Conservation (phyloP, 2,329 filamentous ascomycete species). For the Nemania abortiva region DNA sequence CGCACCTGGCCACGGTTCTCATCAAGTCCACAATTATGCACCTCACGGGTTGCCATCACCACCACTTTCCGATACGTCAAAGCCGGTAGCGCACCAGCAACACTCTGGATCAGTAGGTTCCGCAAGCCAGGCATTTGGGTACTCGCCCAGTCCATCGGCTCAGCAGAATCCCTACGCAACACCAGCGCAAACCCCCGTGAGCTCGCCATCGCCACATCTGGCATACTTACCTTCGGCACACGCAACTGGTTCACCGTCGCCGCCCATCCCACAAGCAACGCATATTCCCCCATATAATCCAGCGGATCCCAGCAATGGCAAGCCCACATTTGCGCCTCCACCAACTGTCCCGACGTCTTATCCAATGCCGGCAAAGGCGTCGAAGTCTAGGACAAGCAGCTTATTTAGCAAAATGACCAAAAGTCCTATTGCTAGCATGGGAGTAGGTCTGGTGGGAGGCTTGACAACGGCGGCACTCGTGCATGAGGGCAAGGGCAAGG, state of each 20-base stretch:
- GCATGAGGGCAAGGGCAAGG: slow-evolving; percentile 37
- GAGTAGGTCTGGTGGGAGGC: slow-evolving; percentile 30
- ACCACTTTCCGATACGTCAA: slow-evolving; percentile 17
- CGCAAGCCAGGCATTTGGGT: slow-evolving; percentile 9
- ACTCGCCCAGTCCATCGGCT: not conserved
- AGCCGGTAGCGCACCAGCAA: slow-evolving; percentile 14
- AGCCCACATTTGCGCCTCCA: slow-evolving; percentile 28
- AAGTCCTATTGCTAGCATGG: slow-evolving; percentile 23
- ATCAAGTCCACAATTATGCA: slow-evolving; percentile 23
- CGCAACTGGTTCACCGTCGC: not conserved
- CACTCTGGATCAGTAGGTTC: slow-evolving; percentile 17
- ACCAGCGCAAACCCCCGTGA: slow-evolving; percentile 33
- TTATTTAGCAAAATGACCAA: slow-evolving; percentile 38
- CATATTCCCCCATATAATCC: slow-evolving; percentile 33
- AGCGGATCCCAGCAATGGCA: slow-evolving; percentile 22
- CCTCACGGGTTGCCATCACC: slow-evolving; percentile 30
- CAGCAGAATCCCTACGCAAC: slow-evolving; percentile 29
- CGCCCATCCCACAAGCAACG: not conserved
- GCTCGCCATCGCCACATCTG: slow-evolving; percentile 22
- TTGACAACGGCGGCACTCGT: slow-evolving; percentile 25
- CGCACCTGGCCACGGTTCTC: not conserved
- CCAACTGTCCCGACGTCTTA: slow-evolving; percentile 15
- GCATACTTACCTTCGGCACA: slow-evolving; percentile 23
- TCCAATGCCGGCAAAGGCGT: slow-evolving; percentile 1
- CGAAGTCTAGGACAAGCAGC: slow-evolving; percentile 31